Evolutionary conservation across 2,329 filamentous ascomycete species (phyloP), one percentile per base, ranked within the genome.

Genomic region (Fusarium dimerum): DNA sequence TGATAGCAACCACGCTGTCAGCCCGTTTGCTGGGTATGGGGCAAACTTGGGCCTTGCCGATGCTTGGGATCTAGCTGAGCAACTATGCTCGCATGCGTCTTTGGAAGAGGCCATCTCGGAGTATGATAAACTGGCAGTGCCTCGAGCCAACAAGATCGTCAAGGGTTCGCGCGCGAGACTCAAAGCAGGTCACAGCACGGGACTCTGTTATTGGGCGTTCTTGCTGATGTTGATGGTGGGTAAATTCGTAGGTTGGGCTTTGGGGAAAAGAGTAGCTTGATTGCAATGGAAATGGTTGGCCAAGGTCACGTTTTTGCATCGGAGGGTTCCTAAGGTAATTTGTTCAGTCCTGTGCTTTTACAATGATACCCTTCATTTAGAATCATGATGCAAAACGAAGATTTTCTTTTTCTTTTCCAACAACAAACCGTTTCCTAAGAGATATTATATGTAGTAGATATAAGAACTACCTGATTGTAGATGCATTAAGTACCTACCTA

Each of bases 1-100:
- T 11, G 77, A 81, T 56, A 69, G 70, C 49, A 80, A 81, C 54
- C 78, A 81, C 58, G 77, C 77, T 1, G 68, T 79, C 6, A 78
- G 70, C 47, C 75, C 77, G 0, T 81, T 79, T 63, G 74, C 77
- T 6, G 76, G 78, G 1, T 76, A 72, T 50, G 78, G 78, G 0
- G 77, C 76, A 0, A 79, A 78, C 55, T 59, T 80, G 51, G 78
- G 76, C 3, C 52, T 80, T 26, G 72, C 68, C 48, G 77, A 80
- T 57, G 77, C 68, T 0, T 78, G 72, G 70, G 74, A 78, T 44
- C 65, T 78, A n/a, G 77, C 74, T 3, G 65, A 73, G 46, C 64
- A 73, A 41, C 54, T 79, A 1, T 73, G 68, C 40, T 52, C 51
- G 9, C 52, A 51, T 3, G 38, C 26, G 1, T 66, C 61, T 1